These are phyloP conservation scores for Xylaria cubensis DNA, from an alignment of 495 filamentous ascomycete genomes.

Conservation along the genomic window DNA sequence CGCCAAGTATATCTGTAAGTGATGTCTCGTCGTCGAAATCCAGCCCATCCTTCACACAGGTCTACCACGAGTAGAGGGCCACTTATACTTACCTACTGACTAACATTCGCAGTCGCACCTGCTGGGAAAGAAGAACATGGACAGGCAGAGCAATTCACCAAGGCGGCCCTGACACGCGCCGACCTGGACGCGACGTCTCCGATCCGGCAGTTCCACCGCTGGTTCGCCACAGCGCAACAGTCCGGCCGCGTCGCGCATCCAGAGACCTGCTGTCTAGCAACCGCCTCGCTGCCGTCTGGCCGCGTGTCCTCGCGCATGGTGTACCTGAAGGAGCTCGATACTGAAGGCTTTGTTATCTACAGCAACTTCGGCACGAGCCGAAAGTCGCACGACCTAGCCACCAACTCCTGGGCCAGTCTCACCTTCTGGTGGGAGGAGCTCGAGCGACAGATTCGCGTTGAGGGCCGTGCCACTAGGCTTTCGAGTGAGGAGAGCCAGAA, in stretches of 20 bases:
- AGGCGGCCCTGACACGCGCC: conserved; percentile 57
- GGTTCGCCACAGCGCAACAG: conserved; percentile 77
- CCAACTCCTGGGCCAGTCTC: conserved; percentile 71
- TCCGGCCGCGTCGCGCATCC: conserved; percentile 67
- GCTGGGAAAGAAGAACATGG: conserved; percentile 46
- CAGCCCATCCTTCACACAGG: neutral
- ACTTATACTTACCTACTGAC: conserved; percentile 4
- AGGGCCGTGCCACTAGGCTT: conserved; percentile 74
- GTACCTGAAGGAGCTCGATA: conserved; percentile 87
- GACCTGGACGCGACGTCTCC: conserved; percentile 65
- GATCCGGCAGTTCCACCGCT: conserved; percentile 81
- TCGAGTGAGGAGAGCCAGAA: conserved; percentile 76
- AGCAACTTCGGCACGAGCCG: conserved; percentile 84
- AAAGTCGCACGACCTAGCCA: conserved; percentile 69
- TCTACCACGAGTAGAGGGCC: neutral
- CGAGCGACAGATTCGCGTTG: conserved; percentile 86
- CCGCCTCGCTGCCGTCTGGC: conserved; percentile 83
- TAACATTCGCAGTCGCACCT: conserved; percentile 43
- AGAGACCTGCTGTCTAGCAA: conserved; percentile 80
- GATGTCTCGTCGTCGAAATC: conserved; percentile 25
- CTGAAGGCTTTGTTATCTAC: conserved; percentile 81
- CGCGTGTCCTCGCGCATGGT: conserved; percentile 84
- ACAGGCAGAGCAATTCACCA: conserved; percentile 69
- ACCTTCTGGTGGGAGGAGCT: conserved; percentile 79
- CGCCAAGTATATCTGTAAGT: conserved; percentile 62